These are phyloP conservation scores for Pulveroboletus sp. DNA, from an alignment of 768 basidiomycete species.

Conservation along the genomic window DNA sequence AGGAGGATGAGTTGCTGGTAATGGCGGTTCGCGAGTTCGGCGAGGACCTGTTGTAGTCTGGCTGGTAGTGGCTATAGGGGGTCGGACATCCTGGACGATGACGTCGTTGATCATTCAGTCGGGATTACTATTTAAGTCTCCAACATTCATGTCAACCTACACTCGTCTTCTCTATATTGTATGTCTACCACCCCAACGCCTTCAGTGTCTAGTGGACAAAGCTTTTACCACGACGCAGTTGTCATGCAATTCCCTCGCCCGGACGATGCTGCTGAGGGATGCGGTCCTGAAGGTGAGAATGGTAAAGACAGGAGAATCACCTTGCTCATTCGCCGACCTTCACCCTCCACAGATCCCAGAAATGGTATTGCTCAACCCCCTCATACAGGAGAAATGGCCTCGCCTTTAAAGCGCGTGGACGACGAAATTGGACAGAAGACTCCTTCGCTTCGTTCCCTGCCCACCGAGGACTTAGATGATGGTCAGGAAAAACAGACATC, in stretches of 20 bases:
- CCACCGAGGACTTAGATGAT: conserved; percentile 6
- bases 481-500: conserved; percentile 1
- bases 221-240: conserved; percentile 46
- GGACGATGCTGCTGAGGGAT: background rate
- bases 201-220: conserved; percentile 32
- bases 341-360: background rate
- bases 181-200: conserved; percentile 15
- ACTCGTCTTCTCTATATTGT: background rate
- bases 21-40: conserved; percentile 24
- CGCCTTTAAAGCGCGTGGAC: background rate
- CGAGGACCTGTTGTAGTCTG: conserved; percentile 20
- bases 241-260: conserved; percentile 25
- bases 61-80: conserved; percentile 10
- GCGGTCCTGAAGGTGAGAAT: conserved; percentile 3
- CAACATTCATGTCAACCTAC: background rate
- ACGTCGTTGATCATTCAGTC: conserved; percentile 16
- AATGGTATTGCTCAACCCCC: background rate
- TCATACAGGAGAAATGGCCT: background rate
- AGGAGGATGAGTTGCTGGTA: conserved; percentile 28
- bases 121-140: conserved; percentile 26
- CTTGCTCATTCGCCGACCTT: background rate
- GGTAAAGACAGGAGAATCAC: background rate
- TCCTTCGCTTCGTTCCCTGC: conserved; percentile 26
- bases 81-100: conserved; percentile 15
- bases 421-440: conserved; percentile 1